phyloP scores from a whole-genome alignment of 2,329 filamentous ascomycete species.

The Lachnellula subtilissima region DNA sequence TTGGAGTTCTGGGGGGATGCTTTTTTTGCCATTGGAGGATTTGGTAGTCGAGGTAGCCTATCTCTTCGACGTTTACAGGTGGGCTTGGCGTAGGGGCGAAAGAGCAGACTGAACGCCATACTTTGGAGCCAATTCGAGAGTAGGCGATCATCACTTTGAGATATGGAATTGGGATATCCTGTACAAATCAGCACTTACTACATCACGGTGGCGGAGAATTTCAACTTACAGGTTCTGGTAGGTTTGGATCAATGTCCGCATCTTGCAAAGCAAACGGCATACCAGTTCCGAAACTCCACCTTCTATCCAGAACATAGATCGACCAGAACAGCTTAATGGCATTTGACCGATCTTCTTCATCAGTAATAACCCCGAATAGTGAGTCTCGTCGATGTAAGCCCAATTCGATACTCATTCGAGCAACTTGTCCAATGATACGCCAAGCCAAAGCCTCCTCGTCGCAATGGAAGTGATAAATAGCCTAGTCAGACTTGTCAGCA shows the following conservation, averaged over 20 bases:
- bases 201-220: not conserved
- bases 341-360: constrained; percentile 62
- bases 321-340: constrained; percentile 79
- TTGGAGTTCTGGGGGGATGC: constrained; percentile 60
- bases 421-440: constrained; percentile 78
- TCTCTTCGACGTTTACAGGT: constrained; percentile 55
- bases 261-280: constrained; percentile 83
- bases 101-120: constrained; percentile 69
- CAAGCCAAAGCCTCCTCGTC: constrained; percentile 85
- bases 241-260: constrained; percentile 72
- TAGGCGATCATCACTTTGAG: constrained; percentile 81
- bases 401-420: constrained; percentile 72
- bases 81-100: constrained; percentile 15
- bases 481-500: constrained; percentile 41
- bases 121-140: constrained; percentile 75
- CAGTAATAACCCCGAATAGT: constrained; percentile 60
- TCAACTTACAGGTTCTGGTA: constrained; percentile 70
- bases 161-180: constrained; percentile 49
- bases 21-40: constrained; percentile 83
- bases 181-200: constrained; percentile 9
- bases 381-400: constrained; percentile 78
- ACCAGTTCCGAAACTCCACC: constrained; percentile 87
- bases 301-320: constrained; percentile 76
- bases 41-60: constrained; percentile 76
- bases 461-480: constrained; percentile 75